Evolutionary conservation across 306 rosid species (phyloP), one percentile per base, ranked within the genome.

Genomic region (Erythrophleum fordii): DNA sequence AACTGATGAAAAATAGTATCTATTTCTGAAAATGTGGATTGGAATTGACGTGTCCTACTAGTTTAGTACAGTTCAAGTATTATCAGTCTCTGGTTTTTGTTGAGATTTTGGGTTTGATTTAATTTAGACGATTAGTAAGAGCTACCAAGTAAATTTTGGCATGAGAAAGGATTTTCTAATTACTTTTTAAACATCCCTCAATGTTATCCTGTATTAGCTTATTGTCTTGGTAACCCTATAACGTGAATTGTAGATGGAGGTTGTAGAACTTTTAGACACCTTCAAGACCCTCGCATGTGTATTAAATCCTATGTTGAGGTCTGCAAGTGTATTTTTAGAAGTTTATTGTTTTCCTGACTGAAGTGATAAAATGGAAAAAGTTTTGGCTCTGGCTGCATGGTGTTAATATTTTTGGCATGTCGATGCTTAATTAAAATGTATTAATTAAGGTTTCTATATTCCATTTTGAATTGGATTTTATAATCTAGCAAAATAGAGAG

Each of bases 301-400:
- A 22, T 59, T 12, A 12, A 59, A 23, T 31, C 35, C 62, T 52
- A n/a, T 2, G 1, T 7, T n/a, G 11, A 52, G 25, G 58, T n/a
- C 25, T 52, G 58, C 58, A 18, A 52, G 58, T n/a, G 58, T 20
- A n/a, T 53, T 52, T 20, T 18, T 37, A 20, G 29, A 46, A 58
- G 22, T 67, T 67, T 68, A 11, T 42, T 22, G 66, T 16, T 64
- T 70, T 18, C 28, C 14, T 8, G 8, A 73, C 18, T 35, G 46
- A 52, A 49, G 34, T 52, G 22, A 53, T 76, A 34, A 76, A 46
- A 52, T 9, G 11, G 69, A 31, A 49, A 79, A 10, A n/a, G 5
- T 61, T 48, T 48, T 31, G 28, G 42, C 51, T 61, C 1, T 64
- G 25, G 83, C 68, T 85, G 81, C 61, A 81, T 25, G 83, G 67